These are phyloP conservation scores for Aureobasidium sp. DNA, from an alignment of 2,329 filamentous ascomycete species.

Conservation along the genomic window DNA sequence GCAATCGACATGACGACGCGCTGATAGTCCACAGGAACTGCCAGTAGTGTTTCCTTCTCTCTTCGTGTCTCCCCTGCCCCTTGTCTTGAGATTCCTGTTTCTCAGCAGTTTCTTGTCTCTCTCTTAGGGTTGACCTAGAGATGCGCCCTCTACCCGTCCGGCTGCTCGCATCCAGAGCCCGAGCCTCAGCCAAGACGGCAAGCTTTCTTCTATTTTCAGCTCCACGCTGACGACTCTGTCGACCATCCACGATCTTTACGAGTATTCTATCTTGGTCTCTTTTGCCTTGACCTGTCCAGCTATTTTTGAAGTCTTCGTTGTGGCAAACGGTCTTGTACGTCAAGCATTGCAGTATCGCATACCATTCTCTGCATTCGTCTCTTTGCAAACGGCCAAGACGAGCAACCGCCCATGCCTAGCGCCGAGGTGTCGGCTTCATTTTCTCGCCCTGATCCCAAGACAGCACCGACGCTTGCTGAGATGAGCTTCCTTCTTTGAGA, in stretches of 20 bases:
- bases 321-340: not conserved
- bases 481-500: not conserved
- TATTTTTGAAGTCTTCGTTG: not conserved
- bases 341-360: not conserved
- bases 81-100: not conserved
- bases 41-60: conserved; percentile 6
- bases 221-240: conserved; percentile 1
- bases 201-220: conserved; percentile 6
- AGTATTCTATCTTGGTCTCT: not conserved
- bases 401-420: not conserved
- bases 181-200: not conserved
- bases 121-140: conserved; percentile 5
- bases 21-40: conserved; percentile 6
- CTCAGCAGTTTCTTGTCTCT: conserved; percentile 8
- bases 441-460: not conserved
- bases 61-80: not conserved
- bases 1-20: conserved; percentile 14
- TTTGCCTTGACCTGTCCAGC: not conserved
- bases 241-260: not conserved
- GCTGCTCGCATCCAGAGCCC: conserved; percentile 4
- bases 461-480: conserved; percentile 1
- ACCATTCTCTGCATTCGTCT: not conserved
- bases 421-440: conserved; percentile 2
- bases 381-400: not conserved
- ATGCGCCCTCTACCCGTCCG: conserved; percentile 7